These are phyloP conservation scores for Phoma sp. DNA, from an alignment of 2,329 filamentous ascomycete genomes.

Conservation along the genomic window DNA sequence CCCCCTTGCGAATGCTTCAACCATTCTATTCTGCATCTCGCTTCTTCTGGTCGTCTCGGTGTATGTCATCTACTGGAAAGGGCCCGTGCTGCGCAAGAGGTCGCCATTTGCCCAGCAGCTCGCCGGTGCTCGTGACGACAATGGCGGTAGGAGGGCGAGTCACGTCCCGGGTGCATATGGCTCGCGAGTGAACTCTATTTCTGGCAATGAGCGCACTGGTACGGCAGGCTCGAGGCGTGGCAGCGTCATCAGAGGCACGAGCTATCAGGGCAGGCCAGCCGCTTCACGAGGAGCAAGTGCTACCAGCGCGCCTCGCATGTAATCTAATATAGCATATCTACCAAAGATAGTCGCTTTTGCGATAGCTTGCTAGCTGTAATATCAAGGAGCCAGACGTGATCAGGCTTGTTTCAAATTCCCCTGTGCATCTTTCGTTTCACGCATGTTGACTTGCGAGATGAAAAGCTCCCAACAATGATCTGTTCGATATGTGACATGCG, in stretches of 20 bases:
- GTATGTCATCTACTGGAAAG: conserved; percentile 61
- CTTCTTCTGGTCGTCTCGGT: conserved; percentile 52
- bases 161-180: conserved; percentile 41
- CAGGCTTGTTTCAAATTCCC: too few species aligned
- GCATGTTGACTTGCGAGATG: too few species aligned
- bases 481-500: too few species aligned
- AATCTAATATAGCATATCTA: background rate
- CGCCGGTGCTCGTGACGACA: conserved; percentile 38
- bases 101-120: conserved; percentile 61
- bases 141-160: conserved; percentile 42
- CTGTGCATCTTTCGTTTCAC: too few species aligned
- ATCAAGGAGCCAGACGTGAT: too few species aligned
- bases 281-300: conserved; percentile 6
- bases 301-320: background rate
- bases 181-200: conserved; percentile 37
- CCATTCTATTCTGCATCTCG: conserved; percentile 60
- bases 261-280: conserved; percentile 20
- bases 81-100: conserved; percentile 58
- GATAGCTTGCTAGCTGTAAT: background rate
- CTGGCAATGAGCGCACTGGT: conserved; percentile 19
- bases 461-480: too few species aligned
- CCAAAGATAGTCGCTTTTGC: background rate
- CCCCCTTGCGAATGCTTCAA: conserved; percentile 61
- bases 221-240: conserved; percentile 34
- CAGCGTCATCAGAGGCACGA: conserved; percentile 36